Evolutionary conservation across 2,329 filamentous ascomycete species (phyloP), one percentile per base, ranked within the genome.

Genomic region (Dothistroma pini): DNA sequence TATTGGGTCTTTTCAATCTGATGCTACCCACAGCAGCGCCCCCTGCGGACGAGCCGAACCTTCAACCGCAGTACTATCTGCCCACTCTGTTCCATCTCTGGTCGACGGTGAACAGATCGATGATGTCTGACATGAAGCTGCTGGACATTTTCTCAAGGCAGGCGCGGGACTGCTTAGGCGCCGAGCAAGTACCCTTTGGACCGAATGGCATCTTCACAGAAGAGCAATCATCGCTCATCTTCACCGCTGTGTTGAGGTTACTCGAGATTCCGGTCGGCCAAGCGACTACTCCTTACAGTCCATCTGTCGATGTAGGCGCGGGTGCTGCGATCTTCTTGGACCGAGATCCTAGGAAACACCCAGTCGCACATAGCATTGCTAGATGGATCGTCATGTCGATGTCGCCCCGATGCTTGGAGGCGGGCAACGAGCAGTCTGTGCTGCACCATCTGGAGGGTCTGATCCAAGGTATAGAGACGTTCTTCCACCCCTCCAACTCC

Each of bases 401-500:
- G 44, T 97, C 95, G 1, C 93, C 95, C 1, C 81, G 87, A 51
- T 95, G 91, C 70, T 78, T 96, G 54, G 85, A 90, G 48, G 81
- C 86, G n/a, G 82, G 88, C 32, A 88, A 88, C 58, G 58, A 63
- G 19, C 72, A 72, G 47, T 97, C 93, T 0, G 86, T 96, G 49
- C 77, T 99, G 69, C 86, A 89, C 35, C 91, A 90, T 66, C 83
- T 99, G 5, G 93, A 99, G 75, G 93, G 91, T 0, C 81, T 99
- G 56, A 89, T 99, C 68, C 90, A 97, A 75, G 95, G 93, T 2
- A 89, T 97, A 52, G 95, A 99, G 75, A 99, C 95, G 0, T 99
- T 99, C 76, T 99, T 97, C 81, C 95, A 99, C 71, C 95, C 95
- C 1, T 99, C 95, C 2, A 99, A 99, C 75, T 90, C 93, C 56